Evolutionary conservation across 75 land plant species (phyloP).

Genomic region (Pinus taeda): DNA sequence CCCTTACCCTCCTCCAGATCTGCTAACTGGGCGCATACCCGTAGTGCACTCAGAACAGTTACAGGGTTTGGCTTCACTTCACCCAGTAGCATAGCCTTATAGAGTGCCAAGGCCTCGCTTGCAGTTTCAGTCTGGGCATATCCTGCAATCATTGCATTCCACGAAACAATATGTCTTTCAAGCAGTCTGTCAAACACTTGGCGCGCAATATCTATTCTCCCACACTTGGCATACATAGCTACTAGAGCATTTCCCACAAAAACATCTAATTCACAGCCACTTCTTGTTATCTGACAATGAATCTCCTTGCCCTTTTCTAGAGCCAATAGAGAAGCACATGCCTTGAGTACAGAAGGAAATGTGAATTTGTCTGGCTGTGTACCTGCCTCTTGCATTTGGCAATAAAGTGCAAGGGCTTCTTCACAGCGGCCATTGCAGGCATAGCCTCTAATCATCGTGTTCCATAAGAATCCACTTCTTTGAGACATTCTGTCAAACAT

Average conservation of each 20-base stretch:
- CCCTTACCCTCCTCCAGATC: conserved; percentile 23
- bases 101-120: conserved; percentile 23
- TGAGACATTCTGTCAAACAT: conserved; percentile 13
- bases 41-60: not conserved
- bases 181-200: conserved; percentile 26
- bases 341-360: conserved; percentile 30
- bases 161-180: conserved; percentile 37
- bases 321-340: conserved; percentile 23
- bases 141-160: conserved; percentile 53
- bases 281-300: conserved; percentile 23
- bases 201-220: conserved; percentile 22
- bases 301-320: conserved; percentile 29
- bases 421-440: conserved; percentile 12
- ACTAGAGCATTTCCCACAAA: conserved; percentile 34
- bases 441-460: conserved; percentile 27
- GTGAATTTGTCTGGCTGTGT: conserved; percentile 18
- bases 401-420: conserved; percentile 17
- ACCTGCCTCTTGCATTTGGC: conserved; percentile 15
- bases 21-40: not conserved
- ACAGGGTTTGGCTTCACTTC: not conserved
- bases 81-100: conserved; percentile 10
- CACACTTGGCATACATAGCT: conserved; percentile 48
- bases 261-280: conserved; percentile 22
- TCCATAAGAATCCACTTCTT: conserved; percentile 12
- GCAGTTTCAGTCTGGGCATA: conserved; percentile 47